Percentiles rank a stretch among this genome's conserved stretches.
These are phyloP conservation scores for Leccinum variicolor DNA, from an alignment of 768 basidiomycete species.

Conservation along the genomic window DNA sequence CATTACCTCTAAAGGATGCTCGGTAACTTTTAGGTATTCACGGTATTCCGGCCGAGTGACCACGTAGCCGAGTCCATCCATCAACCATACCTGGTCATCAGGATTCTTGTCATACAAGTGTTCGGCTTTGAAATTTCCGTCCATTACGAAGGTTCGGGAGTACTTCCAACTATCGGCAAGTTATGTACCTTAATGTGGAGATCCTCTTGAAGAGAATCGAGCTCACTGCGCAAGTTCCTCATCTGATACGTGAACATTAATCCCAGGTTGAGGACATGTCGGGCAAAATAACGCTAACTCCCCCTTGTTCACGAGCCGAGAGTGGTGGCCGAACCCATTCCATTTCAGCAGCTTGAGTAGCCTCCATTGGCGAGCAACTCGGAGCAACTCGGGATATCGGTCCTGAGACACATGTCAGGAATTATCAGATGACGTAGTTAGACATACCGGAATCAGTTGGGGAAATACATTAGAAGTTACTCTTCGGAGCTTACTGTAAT, in stretches of 20 bases:
- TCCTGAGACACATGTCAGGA: slow-evolving; percentile 5
- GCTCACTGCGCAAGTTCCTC: no score
- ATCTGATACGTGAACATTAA: neutral
- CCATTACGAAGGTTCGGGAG: no score
- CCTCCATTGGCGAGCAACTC: slow-evolving; percentile 15
- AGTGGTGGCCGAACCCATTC: slow-evolving; percentile 7
- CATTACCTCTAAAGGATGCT: neutral
- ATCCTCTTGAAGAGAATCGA: no score
- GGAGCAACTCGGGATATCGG: slow-evolving; percentile 15
- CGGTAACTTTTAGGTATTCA: neutral
- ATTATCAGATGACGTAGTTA: no score
- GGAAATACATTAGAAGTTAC: slow-evolving; percentile 4
- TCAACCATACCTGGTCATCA: neutral
- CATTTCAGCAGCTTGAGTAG: slow-evolving; percentile 21
- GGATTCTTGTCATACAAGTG: neutral
- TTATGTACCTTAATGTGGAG: no score
- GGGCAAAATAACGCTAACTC: slow-evolving; percentile 16
- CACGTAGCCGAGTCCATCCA: neutral
- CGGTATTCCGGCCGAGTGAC: neutral
- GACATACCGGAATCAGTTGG: neutral
- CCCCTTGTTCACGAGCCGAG: neutral
- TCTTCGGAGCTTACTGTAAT: neutral
- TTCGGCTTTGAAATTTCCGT: neutral
- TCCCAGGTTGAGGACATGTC: slow-evolving; percentile 23
- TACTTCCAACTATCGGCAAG: no score